Base-by-base conservation (phyloP, 2,329 filamentous ascomycete species). In the Penicillium fuscoglaucum region DNA sequence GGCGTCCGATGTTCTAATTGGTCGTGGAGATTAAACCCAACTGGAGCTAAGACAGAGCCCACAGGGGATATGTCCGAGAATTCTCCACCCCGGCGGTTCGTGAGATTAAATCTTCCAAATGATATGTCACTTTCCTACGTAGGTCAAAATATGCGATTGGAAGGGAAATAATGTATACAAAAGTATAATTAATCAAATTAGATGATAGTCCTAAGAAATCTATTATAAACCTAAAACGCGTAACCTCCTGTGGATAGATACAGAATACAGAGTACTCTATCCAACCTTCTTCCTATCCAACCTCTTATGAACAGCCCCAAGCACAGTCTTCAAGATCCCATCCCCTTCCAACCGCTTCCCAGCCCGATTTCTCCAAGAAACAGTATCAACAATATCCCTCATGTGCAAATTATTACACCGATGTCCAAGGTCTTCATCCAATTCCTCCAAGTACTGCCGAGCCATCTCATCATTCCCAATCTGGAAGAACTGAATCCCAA, bases 401-500 rank as follows among this genome's bases (percentile, higher is more conserved):
- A 93, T 49, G 4, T 58, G 54, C 6, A 64, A 58, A 45, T 66
- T 55, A 72, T 15, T 82, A 79, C 31, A 81, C 78, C 28, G 80
- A 78, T n/a, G 84, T 69, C 43, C 78, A 37, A 95, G 76, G 4
- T 83, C 83, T 72, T 97, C 90, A 70, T 98, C 93, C 8, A 98
- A 80, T 47, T 87, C 81, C 65, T 83, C 78, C 40, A 98, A 79
- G 55, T 88, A 86, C 64, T 81, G 75, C 1, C 82, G 80, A 0
- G 93, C 93, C 0, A 75, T 78, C 0, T 77, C 70, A 66, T 96
- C 90, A 50, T 84, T 82, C 57, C 95, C 93, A 45, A 98, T 90
- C 76, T 97, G 93, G 80, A 98, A 96, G 79, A 98, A 98, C 74
- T 98, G 93, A 57, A 98, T 86, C 35, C 93, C 93, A 9, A 97